A percentile compares a stretch with the other conserved stretches of the same genome.
These are phyloP conservation scores for Kondoa malvinella DNA, from an alignment of 768 basidiomycete genomes.

Conservation along the genomic window DNA sequence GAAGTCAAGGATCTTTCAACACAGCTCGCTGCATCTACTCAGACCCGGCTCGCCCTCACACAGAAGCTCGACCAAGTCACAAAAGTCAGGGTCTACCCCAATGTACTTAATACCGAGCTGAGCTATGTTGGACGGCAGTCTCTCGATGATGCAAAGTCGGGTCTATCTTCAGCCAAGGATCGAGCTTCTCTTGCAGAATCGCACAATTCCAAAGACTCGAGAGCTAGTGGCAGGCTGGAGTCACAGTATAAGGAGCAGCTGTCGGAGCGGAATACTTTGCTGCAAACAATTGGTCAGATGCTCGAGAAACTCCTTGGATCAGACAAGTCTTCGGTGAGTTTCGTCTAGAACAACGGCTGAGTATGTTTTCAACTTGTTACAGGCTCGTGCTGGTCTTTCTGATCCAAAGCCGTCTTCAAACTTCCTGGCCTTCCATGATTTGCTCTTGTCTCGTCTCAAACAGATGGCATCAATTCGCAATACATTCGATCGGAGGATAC, in stretches of 20 bases:
- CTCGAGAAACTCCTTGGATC: slow-evolving; percentile 65
- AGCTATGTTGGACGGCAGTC: slow-evolving; percentile 27
- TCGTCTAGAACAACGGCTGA: background rate
- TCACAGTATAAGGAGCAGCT: slow-evolving; percentile 84
- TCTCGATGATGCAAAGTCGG: slow-evolving; percentile 51
- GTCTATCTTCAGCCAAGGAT: slow-evolving; percentile 44
- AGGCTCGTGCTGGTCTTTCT: background rate
- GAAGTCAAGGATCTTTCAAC: slow-evolving; percentile 65
- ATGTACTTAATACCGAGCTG: background rate
- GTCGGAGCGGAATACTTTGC: slow-evolving; percentile 76
- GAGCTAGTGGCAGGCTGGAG: slow-evolving; percentile 40
- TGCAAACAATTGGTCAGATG: slow-evolving; percentile 85
- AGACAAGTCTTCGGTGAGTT: background rate
- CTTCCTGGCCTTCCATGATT: slow-evolving; percentile 85
- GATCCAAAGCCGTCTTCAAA: slow-evolving; percentile 40
- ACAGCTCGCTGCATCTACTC: slow-evolving; percentile 67
- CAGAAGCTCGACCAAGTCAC: slow-evolving; percentile 73
- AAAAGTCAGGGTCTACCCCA: slow-evolving; percentile 29
- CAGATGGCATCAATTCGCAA: slow-evolving; percentile 63
- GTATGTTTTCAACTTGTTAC: background rate
- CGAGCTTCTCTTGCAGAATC: slow-evolving; percentile 56
- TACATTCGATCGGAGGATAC: slow-evolving; percentile 69
- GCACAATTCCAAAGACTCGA: background rate
- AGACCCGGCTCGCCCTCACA: slow-evolving; percentile 63
- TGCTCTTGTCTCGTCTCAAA: slow-evolving; percentile 71